A percentile compares a stretch with the other conserved stretches of the same genome.
Conservation (phyloP, 163 green algal species). For the Volvox carteri region DNA sequence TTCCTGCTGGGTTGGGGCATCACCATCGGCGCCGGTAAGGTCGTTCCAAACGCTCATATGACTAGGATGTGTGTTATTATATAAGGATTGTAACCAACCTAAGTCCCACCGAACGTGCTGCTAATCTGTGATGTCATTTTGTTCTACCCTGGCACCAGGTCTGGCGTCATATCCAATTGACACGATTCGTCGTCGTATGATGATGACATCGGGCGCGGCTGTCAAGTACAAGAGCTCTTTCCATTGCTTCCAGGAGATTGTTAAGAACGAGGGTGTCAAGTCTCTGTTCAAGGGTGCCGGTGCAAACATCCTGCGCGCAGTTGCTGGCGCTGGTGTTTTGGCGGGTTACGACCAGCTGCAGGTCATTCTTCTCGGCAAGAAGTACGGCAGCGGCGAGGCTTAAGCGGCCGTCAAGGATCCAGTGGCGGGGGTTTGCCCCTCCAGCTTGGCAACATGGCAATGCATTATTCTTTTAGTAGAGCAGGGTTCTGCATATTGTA, state of each 20-base stretch:
- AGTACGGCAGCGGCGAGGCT: slow-evolving; percentile 59
- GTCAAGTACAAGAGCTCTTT: slow-evolving; percentile 94
- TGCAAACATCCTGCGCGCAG: slow-evolving; percentile 97
- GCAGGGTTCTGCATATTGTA: background rate
- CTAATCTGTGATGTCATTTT: too few relatives aligned
- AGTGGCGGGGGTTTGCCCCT: background rate
- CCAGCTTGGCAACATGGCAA: slow-evolving; percentile 34
- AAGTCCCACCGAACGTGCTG: too few relatives aligned
- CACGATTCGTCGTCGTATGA: slow-evolving; percentile 97
- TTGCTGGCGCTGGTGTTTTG: slow-evolving; percentile 92
- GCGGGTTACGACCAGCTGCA: slow-evolving; percentile 74
- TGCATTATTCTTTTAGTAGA: slow-evolving; percentile 4
- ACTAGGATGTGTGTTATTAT: too few relatives aligned
- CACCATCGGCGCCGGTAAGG: slow-evolving; percentile 73
- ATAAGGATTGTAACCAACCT: too few relatives aligned
- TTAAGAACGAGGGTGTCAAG: slow-evolving; percentile 90
- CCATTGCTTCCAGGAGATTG: slow-evolving; percentile 94
- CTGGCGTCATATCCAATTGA: slow-evolving; percentile 99
- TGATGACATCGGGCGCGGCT: slow-evolving; percentile 96
- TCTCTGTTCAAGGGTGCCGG: slow-evolving; percentile 99
- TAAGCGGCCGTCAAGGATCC: background rate
- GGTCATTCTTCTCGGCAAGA: slow-evolving; percentile 70
- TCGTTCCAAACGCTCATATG: too few relatives aligned
- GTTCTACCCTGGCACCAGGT: slow-evolving; percentile 65
- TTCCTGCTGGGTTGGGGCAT: slow-evolving; percentile 80